Evolutionary conservation across 148 eudicot species (phyloP), one percentile per base, ranked within the genome.

Genomic region (Salicornia ramosissima): DNA sequence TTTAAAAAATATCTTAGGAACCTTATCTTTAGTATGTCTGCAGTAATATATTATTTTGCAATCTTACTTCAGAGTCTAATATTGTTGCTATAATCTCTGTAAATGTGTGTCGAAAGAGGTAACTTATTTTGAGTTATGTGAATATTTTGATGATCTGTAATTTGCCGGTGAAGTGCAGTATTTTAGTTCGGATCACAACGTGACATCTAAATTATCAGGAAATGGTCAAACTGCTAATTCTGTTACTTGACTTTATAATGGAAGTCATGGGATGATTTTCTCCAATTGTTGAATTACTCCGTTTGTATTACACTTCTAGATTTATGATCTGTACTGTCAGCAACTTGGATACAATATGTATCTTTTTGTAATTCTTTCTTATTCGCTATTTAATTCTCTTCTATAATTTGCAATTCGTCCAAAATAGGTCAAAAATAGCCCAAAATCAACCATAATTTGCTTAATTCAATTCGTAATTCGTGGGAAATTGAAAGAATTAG

Each of bases 91-190:
- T 34, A 24, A n/a, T 43, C 25, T 19, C 15, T 18, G 26, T 60
- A 26, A 26, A 25, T 60, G 8, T 21, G 1, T 8, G 26, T 15
- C 0, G 25, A 60, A 0, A 4, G 43, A 15, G 40, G 18, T 42
- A n/a, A 21, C 42, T 25, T 64, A n/a, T 71, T 43, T 42, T 30
- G 62, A 57, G 21, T 10, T 65, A 12, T 46, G 0, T 15, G 8
- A 65, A 30, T 9, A 29, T n/a, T n/a, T n/a, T n/a, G n/a, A 66
- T 65, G 39, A 58, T 58, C 22, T 58, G 40, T 58, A 15, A 15
- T 31, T 16, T 31, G 22, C 28, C 22, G 0, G 25, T 46, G 53
- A 45, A 31, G 39, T 47, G 46, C 39, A 13, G 18, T n/a, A 18
- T 24, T 22, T 5, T 0, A 40, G 69, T 65, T 65, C n/a, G 3